These are phyloP conservation scores for Neurospora sp. DNA, from an alignment of 2,329 filamentous ascomycete genomes.

Conservation along the genomic window DNA sequence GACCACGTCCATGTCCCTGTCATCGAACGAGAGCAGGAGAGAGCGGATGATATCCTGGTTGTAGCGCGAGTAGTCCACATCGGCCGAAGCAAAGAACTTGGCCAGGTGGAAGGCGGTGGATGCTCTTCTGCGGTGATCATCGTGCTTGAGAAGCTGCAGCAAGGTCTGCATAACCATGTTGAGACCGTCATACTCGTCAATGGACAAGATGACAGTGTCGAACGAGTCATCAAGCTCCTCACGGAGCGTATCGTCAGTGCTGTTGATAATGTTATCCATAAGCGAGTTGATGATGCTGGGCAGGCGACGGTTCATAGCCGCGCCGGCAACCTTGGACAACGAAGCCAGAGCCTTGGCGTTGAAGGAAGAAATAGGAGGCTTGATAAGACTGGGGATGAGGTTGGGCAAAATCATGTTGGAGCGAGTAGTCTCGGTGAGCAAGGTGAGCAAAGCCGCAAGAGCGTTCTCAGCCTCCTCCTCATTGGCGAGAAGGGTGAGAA, in stretches of 20 bases:
- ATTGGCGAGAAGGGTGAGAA: slow-evolving; percentile 79
- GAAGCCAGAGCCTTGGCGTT: slow-evolving; percentile 92
- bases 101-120: slow-evolving; percentile 70
- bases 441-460: slow-evolving; percentile 80
- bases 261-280: slow-evolving; percentile 81
- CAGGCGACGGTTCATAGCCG: slow-evolving; percentile 82
- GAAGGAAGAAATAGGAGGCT: slow-evolving; percentile 84
- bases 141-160: slow-evolving; percentile 77
- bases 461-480: slow-evolving; percentile 87
- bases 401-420: slow-evolving; percentile 96
- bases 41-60: slow-evolving; percentile 91
- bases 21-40: slow-evolving; percentile 85
- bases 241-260: slow-evolving; percentile 63
- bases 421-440: slow-evolving; percentile 85
- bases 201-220: slow-evolving; percentile 80
- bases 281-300: slow-evolving; percentile 87
- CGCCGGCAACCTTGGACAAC: slow-evolving; percentile 79
- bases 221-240: slow-evolving; percentile 71
- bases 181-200: slow-evolving; percentile 91
- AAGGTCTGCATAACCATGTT: slow-evolving; percentile 95
- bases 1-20: slow-evolving; percentile 72
- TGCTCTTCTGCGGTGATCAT: slow-evolving; percentile 78
- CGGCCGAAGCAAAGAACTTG: slow-evolving; percentile 72
- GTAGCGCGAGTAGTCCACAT: slow-evolving; percentile 89
- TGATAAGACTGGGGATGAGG: slow-evolving; percentile 85